Base-by-base conservation (phyloP, 768 basidiomycete genomes). In the Mycena floridula region DNA sequence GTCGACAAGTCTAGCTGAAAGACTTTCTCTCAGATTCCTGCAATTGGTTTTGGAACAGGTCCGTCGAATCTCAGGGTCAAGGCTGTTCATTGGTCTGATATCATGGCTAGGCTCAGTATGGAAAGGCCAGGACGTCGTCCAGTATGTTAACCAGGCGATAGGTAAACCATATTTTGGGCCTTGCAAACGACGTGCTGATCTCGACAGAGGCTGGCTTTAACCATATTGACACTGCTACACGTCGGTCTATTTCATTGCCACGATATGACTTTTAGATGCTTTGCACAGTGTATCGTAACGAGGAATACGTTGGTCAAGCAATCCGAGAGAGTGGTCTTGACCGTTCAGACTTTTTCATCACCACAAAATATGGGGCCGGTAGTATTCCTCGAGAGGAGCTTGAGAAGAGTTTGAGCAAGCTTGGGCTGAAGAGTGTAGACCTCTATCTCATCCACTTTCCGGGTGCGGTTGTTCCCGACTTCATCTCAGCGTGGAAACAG, bases 361-460 rank as follows among this genome's bases (percentile, higher is more conserved):
- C 79, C 1, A 76, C 77, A n/a, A 84, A 84, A 56, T 84, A 74
- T 51, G 56, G 55, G 1, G 53, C 52, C 12, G 68, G 68, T 3
- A 61, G 64, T 1, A 41, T 50, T 6, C 62, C 75, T 7, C 65
- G 63, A 20, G 54, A 69, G 18, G 65, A 69, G 7, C 50, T 79
- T n/a, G 50, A 62, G 16, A 56, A 58, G 7, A 83, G 81, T 55
- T 51, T 87, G 43, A 47, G 57, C 9, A 72, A 76, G 56, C 82
- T 80, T 28, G 77, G 74, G 0, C 51, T 85, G 12, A 63, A 71
- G 41, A 70, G 76, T 26, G 64, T 89, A 4, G 83, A 89, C 54
- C 59, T 89, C 9, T 89, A 88, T 61, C 75, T 89, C 35, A 75
- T 88, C 27, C 85, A 89, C 51, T 32, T 32, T 3, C 81, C 83